A percentile compares a stretch with the other conserved stretches of the same genome.
phyloP scores from a whole-genome alignment of 2,329 filamentous ascomycete species.

The Coniella lustricola region DNA sequence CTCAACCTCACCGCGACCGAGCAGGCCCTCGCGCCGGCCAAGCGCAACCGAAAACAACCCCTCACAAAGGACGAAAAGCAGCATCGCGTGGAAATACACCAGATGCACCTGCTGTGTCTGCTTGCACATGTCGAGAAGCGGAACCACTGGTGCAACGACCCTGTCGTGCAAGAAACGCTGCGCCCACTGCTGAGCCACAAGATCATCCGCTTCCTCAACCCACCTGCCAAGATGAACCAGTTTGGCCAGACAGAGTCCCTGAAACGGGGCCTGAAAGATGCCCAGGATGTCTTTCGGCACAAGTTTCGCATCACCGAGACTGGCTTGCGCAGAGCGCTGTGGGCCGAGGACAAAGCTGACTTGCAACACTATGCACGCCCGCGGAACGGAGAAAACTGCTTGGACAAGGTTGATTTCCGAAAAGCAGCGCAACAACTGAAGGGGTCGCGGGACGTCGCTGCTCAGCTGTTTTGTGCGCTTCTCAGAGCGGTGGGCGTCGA shows the following conservation, averaged over 20 bases:
- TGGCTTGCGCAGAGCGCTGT: constrained; percentile 64
- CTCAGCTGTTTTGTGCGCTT: constrained; percentile 84
- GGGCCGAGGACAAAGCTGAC: constrained; percentile 63
- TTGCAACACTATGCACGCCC: constrained; percentile 53
- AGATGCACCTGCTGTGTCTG: constrained; percentile 76
- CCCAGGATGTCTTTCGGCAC: constrained; percentile 58
- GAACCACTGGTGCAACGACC: constrained; percentile 86
- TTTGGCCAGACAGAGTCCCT: constrained; percentile 71
- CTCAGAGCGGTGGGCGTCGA: constrained; percentile 77
- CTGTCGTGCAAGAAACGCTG: constrained; percentile 58
- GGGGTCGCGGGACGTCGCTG: constrained; percentile 83
- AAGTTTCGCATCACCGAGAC: constrained; percentile 65
- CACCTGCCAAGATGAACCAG: constrained; percentile 59
- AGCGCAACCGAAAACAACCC: constrained; percentile 38
- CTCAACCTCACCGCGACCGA: constrained; percentile 46
- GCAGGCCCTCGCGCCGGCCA: constrained; percentile 25
- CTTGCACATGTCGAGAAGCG: constrained; percentile 69
- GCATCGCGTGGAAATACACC: constrained; percentile 70
- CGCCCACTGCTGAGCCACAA: constrained; percentile 59
- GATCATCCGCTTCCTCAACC: constrained; percentile 60
- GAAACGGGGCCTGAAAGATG: constrained; percentile 68
- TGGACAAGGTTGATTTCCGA: constrained; percentile 68
- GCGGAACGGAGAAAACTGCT: constrained; percentile 57
- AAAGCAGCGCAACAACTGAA: constrained; percentile 60
- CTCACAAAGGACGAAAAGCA: constrained; percentile 47